A percentile compares a stretch with the other conserved stretches of the same genome.
Conservation (phyloP, 495 filamentous ascomycete species). For the Penicillium longicatenatum region DNA sequence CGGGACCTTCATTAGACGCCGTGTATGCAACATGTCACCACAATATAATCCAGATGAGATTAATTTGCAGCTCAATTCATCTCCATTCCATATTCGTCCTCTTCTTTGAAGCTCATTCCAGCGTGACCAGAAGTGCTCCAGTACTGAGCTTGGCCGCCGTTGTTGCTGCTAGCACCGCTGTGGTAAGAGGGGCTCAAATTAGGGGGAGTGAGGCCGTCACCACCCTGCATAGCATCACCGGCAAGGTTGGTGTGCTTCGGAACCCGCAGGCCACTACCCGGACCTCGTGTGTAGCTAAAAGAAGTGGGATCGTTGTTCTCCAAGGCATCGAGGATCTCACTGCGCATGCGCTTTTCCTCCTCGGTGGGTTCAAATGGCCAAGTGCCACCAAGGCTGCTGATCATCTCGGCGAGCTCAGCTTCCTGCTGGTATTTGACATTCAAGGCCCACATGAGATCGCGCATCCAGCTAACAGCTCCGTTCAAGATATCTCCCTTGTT, state of each 20-base stretch:
- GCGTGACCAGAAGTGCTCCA: conserved; percentile 71
- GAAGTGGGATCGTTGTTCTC: conserved; percentile 69
- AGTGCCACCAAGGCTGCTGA: conserved; percentile 67
- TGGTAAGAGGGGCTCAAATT: conserved; percentile 74
- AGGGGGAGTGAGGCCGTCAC: conserved; percentile 52
- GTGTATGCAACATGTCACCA: conserved; percentile 44
- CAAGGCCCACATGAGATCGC: conserved; percentile 96
- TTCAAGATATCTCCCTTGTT: conserved; percentile 99
- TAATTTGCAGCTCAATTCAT: conserved; percentile 47
- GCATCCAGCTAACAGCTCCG: conserved; percentile 93
- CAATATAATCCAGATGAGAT: conserved; percentile 11
- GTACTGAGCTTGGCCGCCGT: conserved; percentile 60
- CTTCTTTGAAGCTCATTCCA: conserved; percentile 81
- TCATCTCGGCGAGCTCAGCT: conserved; percentile 73
- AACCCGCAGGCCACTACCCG: conserved; percentile 83
- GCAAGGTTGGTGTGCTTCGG: conserved; percentile 91
- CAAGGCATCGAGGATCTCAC: conserved; percentile 83
- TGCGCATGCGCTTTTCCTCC: conserved; percentile 93
- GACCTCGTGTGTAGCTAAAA: conserved; percentile 81
- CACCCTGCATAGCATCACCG: conserved; percentile 68
- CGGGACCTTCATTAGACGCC: conserved; percentile 37
- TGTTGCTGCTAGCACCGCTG: conserved; percentile 56
- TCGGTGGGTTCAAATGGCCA: conserved; percentile 86
- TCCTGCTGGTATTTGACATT: conserved; percentile 86
- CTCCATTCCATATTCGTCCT: conserved; percentile 89